Conservation (phyloP, 106 monocot genomes). For the Posidonia australis region DNA sequence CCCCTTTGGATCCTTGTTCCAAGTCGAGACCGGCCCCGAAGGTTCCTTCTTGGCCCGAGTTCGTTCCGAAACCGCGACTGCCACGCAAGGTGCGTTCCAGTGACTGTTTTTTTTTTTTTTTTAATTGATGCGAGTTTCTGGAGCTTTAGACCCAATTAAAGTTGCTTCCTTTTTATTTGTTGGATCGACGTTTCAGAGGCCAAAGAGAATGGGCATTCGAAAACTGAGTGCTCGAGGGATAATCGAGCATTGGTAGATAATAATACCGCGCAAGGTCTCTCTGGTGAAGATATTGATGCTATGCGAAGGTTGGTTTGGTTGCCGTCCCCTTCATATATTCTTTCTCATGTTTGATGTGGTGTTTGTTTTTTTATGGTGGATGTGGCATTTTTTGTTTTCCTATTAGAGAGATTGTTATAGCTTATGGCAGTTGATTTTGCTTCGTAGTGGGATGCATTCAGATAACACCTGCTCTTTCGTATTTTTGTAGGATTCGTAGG, state of each 20-base stretch:
- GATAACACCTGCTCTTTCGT: no score
- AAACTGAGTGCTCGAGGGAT: slow-evolving; percentile 41
- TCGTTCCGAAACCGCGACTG: not conserved
- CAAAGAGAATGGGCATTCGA: not conserved
- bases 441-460: no score
- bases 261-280: slow-evolving; percentile 77
- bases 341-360: no score
- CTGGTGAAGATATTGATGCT: slow-evolving; percentile 71
- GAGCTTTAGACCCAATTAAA: not conserved
- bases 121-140: not conserved
- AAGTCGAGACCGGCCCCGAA: slow-evolving; percentile 34
- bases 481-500: no score
- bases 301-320: slow-evolving; percentile 57
- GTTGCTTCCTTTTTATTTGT: not conserved
- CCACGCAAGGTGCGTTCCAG: not conserved
- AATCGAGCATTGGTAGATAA: slow-evolving; percentile 75
- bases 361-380: no score
- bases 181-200: no score
- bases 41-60: slow-evolving; percentile 33
- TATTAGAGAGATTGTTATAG: no score
- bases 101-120: slow-evolving; percentile 2
- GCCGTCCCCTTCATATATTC: not conserved
- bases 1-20: slow-evolving; percentile 79
- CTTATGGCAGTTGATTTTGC: no score
- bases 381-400: no score